phyloP scores from a whole-genome alignment of 2,329 filamentous ascomycete species.

The Trichoderma koningiopsis region DNA sequence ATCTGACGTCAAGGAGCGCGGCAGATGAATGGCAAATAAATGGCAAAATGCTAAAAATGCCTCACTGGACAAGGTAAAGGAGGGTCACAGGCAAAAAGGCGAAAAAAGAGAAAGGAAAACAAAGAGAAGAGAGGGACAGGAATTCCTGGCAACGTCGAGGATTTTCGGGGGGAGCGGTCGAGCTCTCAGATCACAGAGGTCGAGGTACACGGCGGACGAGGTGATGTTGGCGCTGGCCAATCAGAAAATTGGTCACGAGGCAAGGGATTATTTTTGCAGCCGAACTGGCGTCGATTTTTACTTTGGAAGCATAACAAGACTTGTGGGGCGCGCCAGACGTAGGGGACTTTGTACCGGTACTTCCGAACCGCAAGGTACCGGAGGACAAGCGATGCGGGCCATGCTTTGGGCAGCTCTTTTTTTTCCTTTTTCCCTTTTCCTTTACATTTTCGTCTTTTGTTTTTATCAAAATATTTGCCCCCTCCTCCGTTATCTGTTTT shows the following conservation, averaged over 20 bases:
- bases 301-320: slow-evolving; percentile 24
- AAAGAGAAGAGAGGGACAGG: slow-evolving; percentile 25
- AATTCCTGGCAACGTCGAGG: slow-evolving; percentile 29
- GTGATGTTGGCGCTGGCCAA: slow-evolving; percentile 42
- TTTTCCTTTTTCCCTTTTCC: neutral
- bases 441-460: neutral
- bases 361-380: slow-evolving; percentile 14
- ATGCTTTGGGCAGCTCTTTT: neutral
- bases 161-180: slow-evolving; percentile 32
- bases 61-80: slow-evolving; percentile 37
- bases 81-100: slow-evolving; percentile 31
- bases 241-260: slow-evolving; percentile 44
- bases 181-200: slow-evolving; percentile 39
- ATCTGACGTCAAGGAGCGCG: slow-evolving; percentile 16
- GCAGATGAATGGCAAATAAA: neutral
- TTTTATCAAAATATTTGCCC: neutral
- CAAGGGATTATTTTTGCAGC: slow-evolving; percentile 40
- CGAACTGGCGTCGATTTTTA: slow-evolving; percentile 39
- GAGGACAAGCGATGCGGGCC: neutral
- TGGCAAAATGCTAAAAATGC: slow-evolving; percentile 33
- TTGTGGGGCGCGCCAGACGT: slow-evolving; percentile 10
- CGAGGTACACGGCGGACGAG: slow-evolving; percentile 39
- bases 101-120: slow-evolving; percentile 36
- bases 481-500: neutral
- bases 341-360: slow-evolving; percentile 17